Base-by-base conservation (phyloP, 495 filamentous ascomycete species). In the Achaetomiella virescens region DNA sequence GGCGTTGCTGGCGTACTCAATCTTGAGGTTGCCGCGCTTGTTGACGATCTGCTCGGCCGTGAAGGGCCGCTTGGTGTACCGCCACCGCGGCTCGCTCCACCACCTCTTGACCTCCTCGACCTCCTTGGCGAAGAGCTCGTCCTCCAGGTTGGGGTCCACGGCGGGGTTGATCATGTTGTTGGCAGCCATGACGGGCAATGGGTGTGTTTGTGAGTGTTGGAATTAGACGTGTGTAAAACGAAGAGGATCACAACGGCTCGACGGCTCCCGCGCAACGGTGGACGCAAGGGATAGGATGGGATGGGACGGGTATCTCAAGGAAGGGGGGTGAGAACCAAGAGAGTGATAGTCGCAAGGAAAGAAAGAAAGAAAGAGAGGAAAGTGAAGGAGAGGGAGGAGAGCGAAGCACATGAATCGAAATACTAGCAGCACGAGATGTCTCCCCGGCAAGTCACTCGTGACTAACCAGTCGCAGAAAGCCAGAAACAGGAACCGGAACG, bases 1-100 rank as follows among this genome's bases (percentile, higher is more conserved):
- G 7, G 75, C 76, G 69, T 92, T 95, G 73, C 90, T 91, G 12
- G 93, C 84, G 69, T 96, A 98, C 46, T 95, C 80, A 65, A 98
- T 90, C 74, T 85, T 91, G 62, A 98, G 72, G 65, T 86, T 90
- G 24, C 93, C 93, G 64, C 93, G 79, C 81, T 98, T 98, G 22
- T 86, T 83, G 55, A 95, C 93, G 67, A 98, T 97, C 76, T 95
- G 88, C 77, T 97, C 95, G 15, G 93, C 90, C 6, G 90, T 96
- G 72, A 90, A 98, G 4, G 93, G 87, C 35, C 93, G 81, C 73
- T 86, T 91, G 61, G 93, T 98, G 71, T 89, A 83, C 65, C 89
- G 79, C 93, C 93, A 98, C 77, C 93, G 79, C 37, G 88, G 81
- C 59, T 93, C 89, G 20, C 79, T 81, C 93, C 93, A 98, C 93